A percentile compares a stretch with the other conserved stretches of the same genome.
These are phyloP conservation scores for Basipetospora sp. DNA, from an alignment of 2,329 filamentous ascomycete species.

Conservation along the genomic window DNA sequence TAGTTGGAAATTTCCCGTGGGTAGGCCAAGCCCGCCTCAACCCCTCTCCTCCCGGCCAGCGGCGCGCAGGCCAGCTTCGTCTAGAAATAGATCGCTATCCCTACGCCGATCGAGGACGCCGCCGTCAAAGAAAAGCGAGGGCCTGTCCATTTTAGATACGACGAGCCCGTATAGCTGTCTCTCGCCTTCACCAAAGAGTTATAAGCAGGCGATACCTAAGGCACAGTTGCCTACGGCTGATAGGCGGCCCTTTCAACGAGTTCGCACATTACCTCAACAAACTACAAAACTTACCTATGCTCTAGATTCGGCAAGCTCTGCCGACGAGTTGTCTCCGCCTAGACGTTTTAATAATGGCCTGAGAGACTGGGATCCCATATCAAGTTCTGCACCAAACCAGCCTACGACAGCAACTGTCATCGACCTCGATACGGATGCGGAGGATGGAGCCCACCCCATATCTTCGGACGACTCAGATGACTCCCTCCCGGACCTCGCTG, in stretches of 20 bases:
- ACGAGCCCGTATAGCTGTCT: conserved; percentile 1
- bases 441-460: neutral
- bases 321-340: neutral
- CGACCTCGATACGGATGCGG: conserved; percentile 20
- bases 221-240: no score
- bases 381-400: conserved; percentile 34
- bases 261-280: no score
- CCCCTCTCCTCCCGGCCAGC: no score
- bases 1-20: no score
- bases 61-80: neutral
- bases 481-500: conserved; percentile 31
- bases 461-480: conserved; percentile 22
- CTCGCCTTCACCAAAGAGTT: neutral
- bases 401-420: conserved; percentile 15
- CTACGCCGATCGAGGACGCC: neutral
- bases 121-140: neutral
- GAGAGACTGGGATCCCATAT: conserved; percentile 34
- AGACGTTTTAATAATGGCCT: no score
- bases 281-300: no score
- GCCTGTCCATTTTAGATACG: neutral
- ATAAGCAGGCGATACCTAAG: no score
- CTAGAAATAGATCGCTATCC: no score
- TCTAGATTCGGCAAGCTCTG: neutral
- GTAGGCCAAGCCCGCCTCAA: no score
- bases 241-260: no score